Conservation (phyloP, 2,329 filamentous ascomycete species). For the Pyricularia pennisetigena region DNA sequence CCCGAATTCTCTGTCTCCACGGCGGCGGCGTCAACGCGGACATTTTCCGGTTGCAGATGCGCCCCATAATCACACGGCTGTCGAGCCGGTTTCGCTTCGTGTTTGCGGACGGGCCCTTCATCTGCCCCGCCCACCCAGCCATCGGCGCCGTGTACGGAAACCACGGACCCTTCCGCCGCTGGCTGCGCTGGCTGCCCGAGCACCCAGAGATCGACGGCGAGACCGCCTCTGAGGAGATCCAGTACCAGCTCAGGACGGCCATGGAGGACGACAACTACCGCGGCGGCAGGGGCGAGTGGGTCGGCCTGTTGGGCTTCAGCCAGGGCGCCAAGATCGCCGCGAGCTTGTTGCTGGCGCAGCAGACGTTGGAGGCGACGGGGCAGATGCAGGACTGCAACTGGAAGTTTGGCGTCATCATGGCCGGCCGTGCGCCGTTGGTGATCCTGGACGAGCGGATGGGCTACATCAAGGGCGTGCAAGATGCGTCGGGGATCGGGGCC, state of each 20-base stretch:
- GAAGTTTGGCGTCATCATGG: slow-evolving; percentile 52
- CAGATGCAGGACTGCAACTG: slow-evolving; percentile 25
- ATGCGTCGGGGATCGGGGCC: slow-evolving; percentile 13
- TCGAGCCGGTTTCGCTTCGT: slow-evolving; percentile 55
- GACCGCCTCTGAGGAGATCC: slow-evolving; percentile 22
- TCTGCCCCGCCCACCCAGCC: slow-evolving; percentile 6
- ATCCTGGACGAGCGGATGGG: slow-evolving; percentile 26
- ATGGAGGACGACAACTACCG: slow-evolving; percentile 40
- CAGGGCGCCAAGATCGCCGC: slow-evolving; percentile 55
- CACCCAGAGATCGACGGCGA: slow-evolving; percentile 28
- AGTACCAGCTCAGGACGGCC: slow-evolving; percentile 16
- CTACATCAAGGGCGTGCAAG: slow-evolving; percentile 7
- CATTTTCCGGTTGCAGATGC: slow-evolving; percentile 61
- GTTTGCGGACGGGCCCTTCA: slow-evolving; percentile 59
- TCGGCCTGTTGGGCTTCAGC: slow-evolving; percentile 55
- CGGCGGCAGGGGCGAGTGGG: slow-evolving; percentile 46
- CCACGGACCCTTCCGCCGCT: slow-evolving; percentile 36
- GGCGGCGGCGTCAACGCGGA: slow-evolving; percentile 65
- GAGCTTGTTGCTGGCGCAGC: slow-evolving; percentile 51
- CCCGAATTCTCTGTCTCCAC: slow-evolving; percentile 56
- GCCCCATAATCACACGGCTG: slow-evolving; percentile 37
- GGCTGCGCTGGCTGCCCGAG: slow-evolving; percentile 52
- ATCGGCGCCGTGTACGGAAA: slow-evolving; percentile 10
- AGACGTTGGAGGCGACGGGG: slow-evolving; percentile 29
- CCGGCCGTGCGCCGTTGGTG: slow-evolving; percentile 51